Base-by-base conservation (phyloP, 139 green algal species). In the Zygnema cylindricum region DNA sequence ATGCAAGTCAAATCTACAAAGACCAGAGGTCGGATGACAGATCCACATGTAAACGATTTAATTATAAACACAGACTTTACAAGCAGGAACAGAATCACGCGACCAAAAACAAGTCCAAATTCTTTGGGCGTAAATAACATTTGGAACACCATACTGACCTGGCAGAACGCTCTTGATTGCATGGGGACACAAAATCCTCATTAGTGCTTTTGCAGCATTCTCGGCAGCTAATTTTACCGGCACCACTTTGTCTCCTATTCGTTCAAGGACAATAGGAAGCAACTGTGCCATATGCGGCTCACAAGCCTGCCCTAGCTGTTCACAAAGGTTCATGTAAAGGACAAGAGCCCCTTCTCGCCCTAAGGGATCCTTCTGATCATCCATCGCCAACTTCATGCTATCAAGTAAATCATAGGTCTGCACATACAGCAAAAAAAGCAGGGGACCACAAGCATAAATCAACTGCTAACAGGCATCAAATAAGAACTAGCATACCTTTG, bases 101-200 rank as follows among this genome's bases (percentile, higher is more conserved):
- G 30, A 73, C 30, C 30, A 73, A 73, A 73, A n/a, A n/a, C 30
- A n/a, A 73, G 30, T n/a, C 38, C 36, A 79, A 16, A 7, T 25
- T 16, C 43, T 43, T 11, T 79, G 71, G 43, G 43, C 3, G 43
- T 79, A 79, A 11, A 16, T 38, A 3, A 43, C 71, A 42, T 43
- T 1, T 87, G 1, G 36, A 22, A 25, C 1, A 39, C 81, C 33
- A n/a, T n/a, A n/a, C 82, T 69, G 36, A 87, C 82, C 82, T 30
- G 82, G 82, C 32, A 87, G 82, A 41, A 87, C 82, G 2, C 81
- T 82, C 1, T 43, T 82, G 23, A 82, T 71, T n/a, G 82, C 82
- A 82, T 87, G 82, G 2, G 82, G 82, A 55, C 82, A 87, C 11
- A 87, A 30, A 33, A 87, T 84, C 35, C 21, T 42, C 42, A 87